A percentile compares a stretch with the other conserved stretches of the same genome.
Evolutionary conservation across 169 alveolate species (phyloP).

Genomic region (Sarcocystis neurona): DNA sequence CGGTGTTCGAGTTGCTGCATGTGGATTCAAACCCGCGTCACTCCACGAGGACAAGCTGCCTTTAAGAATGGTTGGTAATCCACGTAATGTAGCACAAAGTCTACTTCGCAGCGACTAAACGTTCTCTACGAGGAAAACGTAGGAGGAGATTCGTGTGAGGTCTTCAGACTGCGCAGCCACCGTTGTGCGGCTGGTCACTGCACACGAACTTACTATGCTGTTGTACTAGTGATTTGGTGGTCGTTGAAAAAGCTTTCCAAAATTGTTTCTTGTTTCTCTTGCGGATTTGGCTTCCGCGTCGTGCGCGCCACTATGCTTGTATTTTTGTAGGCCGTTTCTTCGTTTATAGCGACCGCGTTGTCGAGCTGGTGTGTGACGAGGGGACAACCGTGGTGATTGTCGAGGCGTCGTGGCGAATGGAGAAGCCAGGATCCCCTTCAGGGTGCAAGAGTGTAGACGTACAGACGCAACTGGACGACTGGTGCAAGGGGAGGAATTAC

Average conservation of each 20-base stretch:
- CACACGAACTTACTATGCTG: too few relatives aligned
- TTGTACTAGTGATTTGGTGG: too few relatives aligned
- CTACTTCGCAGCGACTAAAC: neutral
- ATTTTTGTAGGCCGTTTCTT: neutral
- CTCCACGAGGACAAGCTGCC: neutral
- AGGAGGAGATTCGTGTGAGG: too few relatives aligned
- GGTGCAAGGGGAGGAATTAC: neutral
- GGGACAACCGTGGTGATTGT: neutral
- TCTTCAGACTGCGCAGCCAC: too few relatives aligned
- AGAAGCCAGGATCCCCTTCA: neutral
- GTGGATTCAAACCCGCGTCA: neutral
- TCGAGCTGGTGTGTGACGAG: neutral
- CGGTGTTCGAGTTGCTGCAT: neutral
- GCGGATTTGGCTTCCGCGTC: neutral
- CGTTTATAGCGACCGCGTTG: neutral
- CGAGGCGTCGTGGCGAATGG: neutral
- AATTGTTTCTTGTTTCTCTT: neutral
- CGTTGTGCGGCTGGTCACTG: too few relatives aligned
- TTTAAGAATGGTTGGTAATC: neutral
- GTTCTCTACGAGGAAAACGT: too few relatives aligned
- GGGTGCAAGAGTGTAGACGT: neutral
- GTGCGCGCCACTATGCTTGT: neutral
- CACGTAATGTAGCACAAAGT: neutral
- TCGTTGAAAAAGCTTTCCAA: neutral
- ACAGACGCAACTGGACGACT: neutral